Conservation (phyloP, 495 filamentous ascomycete genomes). For the Hyaloscypha bicolor region DNA sequence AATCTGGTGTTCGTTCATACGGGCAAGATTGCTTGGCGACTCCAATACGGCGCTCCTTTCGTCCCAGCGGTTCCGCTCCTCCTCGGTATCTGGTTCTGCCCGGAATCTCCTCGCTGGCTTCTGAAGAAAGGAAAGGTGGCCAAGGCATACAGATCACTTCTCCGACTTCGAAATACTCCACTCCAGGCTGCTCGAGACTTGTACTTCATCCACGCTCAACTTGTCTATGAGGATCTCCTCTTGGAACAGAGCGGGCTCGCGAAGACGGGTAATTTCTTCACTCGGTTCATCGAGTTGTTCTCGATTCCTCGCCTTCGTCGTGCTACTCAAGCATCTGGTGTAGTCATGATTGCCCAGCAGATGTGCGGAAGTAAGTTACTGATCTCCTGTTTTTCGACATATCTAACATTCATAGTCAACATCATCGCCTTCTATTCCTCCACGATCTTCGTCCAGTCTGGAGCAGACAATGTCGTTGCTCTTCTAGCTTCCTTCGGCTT, state of each 20-base stretch:
- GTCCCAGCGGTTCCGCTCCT: conserved; percentile 70
- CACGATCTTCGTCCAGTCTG: conserved; percentile 58
- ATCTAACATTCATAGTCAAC: conserved; percentile 47
- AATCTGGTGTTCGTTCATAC: conserved; percentile 61
- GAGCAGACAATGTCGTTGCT: conserved; percentile 44
- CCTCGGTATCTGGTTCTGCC: conserved; percentile 62
- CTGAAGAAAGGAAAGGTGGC: conserved; percentile 65
- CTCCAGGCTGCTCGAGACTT: conserved; percentile 77
- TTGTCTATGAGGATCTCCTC: conserved; percentile 50
- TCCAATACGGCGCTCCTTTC: conserved; percentile 68
- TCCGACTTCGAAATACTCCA: conserved; percentile 60
- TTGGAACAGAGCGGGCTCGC: conserved; percentile 30
- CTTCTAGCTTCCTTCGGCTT: conserved; percentile 60
- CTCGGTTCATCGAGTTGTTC: conserved; percentile 65
- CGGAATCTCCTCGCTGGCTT: conserved; percentile 67
- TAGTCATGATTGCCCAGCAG: conserved; percentile 70
- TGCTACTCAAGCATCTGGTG: conserved; percentile 61
- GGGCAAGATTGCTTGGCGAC: conserved; percentile 60
- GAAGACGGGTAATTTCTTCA: conserved; percentile 48
- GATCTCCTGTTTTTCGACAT: not conserved
- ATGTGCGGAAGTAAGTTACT: conserved; percentile 47
- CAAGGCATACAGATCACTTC: conserved; percentile 65
- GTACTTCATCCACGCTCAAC: conserved; percentile 66
- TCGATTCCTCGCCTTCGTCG: conserved; percentile 68
- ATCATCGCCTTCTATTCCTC: conserved; percentile 72